Evolutionary conservation across 768 basidiomycete genomes (phyloP).

Genomic region (Sutorius australiensis): DNA sequence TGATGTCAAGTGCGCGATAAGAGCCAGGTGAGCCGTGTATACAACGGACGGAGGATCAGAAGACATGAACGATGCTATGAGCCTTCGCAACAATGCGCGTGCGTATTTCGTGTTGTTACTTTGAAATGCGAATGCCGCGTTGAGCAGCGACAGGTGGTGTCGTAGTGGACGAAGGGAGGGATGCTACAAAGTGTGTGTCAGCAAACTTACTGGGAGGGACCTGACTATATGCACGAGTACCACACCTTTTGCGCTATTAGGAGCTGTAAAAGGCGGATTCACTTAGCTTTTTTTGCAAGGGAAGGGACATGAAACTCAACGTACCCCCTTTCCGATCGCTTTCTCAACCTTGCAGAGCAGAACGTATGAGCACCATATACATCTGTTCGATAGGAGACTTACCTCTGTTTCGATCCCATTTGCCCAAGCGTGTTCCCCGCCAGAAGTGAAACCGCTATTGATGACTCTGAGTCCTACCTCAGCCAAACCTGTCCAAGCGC

Average conservation of each 20-base stretch:
- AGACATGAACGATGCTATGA: constrained; percentile 43
- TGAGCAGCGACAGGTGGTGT: constrained; percentile 56
- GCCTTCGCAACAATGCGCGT: constrained; percentile 53
- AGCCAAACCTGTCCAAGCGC: constrained; percentile 66
- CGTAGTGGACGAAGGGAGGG: constrained; percentile 61
- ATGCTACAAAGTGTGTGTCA: constrained; percentile 39
- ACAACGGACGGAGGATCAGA: constrained; percentile 50
- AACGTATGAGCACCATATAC: not conserved
- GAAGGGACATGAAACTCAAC: constrained; percentile 24
- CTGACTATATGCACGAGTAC: constrained; percentile 3
- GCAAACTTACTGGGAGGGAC: not conserved
- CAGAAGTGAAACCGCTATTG: constrained; percentile 39
- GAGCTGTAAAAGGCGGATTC: constrained; percentile 32
- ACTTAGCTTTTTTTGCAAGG: not conserved
- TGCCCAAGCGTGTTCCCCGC: constrained; percentile 41
- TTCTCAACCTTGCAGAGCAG: constrained; percentile 45
- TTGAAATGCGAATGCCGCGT: constrained; percentile 50
- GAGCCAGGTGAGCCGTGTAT: constrained; percentile 54
- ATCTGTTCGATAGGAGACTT: not conserved
- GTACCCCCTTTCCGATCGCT: constrained; percentile 66
- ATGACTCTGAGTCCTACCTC: constrained; percentile 64
- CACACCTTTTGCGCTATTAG: constrained; percentile 58
- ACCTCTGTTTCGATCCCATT: constrained; percentile 55
- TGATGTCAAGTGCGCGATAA: constrained; percentile 44
- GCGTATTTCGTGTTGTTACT: constrained; percentile 54